Evolutionary conservation across 768 basidiomycete genomes (phyloP), one percentile per base, ranked within the genome.

Genomic region (Amanita phalloides): DNA sequence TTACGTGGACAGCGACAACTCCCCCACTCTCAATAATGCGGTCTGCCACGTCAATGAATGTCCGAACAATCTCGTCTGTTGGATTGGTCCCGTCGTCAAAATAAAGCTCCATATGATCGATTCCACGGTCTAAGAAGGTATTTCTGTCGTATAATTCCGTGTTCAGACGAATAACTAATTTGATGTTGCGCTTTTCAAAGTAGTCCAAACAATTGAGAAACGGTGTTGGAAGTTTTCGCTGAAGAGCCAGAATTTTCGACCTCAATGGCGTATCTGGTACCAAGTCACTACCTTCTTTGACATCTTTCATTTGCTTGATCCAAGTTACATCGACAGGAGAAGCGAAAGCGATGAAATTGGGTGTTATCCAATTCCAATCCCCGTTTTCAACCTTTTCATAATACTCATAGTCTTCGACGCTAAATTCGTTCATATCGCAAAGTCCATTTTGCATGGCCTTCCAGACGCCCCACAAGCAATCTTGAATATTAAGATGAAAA

Each of bases 21-120:
- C 90, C 88, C 9, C 89, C 89, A 17, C 60, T 66, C 55, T 87
- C 82, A 43, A 97, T 81, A 26, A 86, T 72, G 17, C 77, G 71
- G 61, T 97, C 94, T 1, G 86, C 81, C 49, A 90, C 69, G 58
- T 89, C 85, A 58, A 99, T 86, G 62, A 99, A 99, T 53, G 82
- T 79, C 49, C 92, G 78, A 41, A 93, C 88, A 59, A 97, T 96
- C 53, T 96, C 90, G 66, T 96, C 90, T 0, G 92, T 86, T 4
- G 95, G 95, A 66, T 98, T 98, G 21, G 93, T 96, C 20, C 96
- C 96, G 64, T 99, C 96, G 66, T 97, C 93, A 58, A 96, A 98
- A 67, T 95, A 97, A 56, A 97, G 77, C 58, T 95, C 92, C 68
- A 86, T 75, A 63, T 96, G 90, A 58, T 84, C 82, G 61, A 95